These are phyloP conservation scores for Dothistroma septosporum DNA, from an alignment of 2,329 filamentous ascomycete species.

Conservation along the genomic window DNA sequence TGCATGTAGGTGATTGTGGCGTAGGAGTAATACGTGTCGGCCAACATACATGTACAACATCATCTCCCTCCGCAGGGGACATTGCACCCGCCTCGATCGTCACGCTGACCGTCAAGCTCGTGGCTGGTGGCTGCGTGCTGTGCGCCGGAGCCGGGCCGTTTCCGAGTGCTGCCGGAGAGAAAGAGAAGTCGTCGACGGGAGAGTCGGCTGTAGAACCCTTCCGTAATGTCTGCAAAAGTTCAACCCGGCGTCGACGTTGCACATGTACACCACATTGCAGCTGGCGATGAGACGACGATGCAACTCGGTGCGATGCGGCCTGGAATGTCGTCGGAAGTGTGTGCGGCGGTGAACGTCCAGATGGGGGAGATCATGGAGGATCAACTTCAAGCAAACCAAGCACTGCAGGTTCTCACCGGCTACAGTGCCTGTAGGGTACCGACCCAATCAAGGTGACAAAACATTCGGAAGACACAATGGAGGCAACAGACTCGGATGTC, in stretches of 20 bases:
- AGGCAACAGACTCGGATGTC: not conserved
- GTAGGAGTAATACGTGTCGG: too few relatives aligned
- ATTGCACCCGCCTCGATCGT: too few relatives aligned
- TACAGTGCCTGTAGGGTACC: not conserved
- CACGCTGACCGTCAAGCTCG: not conserved
- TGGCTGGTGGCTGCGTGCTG: not conserved
- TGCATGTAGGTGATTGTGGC: too few relatives aligned
- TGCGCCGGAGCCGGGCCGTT: not conserved
- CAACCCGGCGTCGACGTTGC: not conserved
- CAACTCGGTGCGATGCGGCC: not conserved
- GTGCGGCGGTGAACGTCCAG: not conserved
- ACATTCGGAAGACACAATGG: not conserved
- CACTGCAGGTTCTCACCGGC: too few relatives aligned
- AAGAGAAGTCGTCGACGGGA: not conserved
- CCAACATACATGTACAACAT: too few relatives aligned
- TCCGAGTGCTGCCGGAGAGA: not conserved
- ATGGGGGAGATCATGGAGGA: too few relatives aligned
- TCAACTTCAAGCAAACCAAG: too few relatives aligned
- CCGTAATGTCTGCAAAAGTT: not conserved
- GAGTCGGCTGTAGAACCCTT: too few relatives aligned
- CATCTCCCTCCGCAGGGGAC: too few relatives aligned
- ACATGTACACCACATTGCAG: not conserved
- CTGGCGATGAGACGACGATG: not conserved
- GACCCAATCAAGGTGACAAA: not conserved
- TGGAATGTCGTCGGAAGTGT: not conserved